Base-by-base conservation (phyloP, 257 asterid species). In the Nicotiana attenuata region DNA sequence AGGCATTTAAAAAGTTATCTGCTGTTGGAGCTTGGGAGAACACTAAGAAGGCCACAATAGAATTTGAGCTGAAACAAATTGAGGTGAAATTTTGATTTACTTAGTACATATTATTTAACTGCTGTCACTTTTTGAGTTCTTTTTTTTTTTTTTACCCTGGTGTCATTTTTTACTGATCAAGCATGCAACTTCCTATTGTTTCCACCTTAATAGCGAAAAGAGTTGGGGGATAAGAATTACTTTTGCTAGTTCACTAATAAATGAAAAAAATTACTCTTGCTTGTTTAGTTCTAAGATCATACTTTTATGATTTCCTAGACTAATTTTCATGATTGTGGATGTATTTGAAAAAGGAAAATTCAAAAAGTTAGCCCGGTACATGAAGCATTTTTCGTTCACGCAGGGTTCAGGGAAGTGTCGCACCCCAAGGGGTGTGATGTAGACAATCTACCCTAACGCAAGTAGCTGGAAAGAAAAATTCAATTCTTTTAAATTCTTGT, bases 1-100 rank as follows among this genome's bases (percentile, higher is more conserved):
- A 92, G 96, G 91, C 94, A 10, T 63, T 78, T 31, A 90, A 88
- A 78, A 90, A 88, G 81, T 64, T 88, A 67, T 85, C 87, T 73
- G 84, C 85, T 5, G 65, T 90, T 65, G 93, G 85, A 85, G 84
- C 91, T 33, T 89, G 94, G 97, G 94, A 90, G 88, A 88, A 84
- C 69, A 66, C 83, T 5, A 88, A 85, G 85, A 90, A 80, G 65
- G 90, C 92, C 68, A 76, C 81, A 17, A 3, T 90, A 22, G 97
- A 90, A 63, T 90, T 90, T 50, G 85, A 89, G 52, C 31, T 92
- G 16, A 89, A 82, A 89, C 87, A 80, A 63, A 88, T 88, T 82
- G 90, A 90, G 97, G 94, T 90, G 73, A 85, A 45, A 7, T 38
- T 22, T 81, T 28, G 22, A 67, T 61, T 24, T 73, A 35, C 53